phyloP scores from a whole-genome alignment of 1,284 basidiomycete genomes.

The Tilletia caries region DNA sequence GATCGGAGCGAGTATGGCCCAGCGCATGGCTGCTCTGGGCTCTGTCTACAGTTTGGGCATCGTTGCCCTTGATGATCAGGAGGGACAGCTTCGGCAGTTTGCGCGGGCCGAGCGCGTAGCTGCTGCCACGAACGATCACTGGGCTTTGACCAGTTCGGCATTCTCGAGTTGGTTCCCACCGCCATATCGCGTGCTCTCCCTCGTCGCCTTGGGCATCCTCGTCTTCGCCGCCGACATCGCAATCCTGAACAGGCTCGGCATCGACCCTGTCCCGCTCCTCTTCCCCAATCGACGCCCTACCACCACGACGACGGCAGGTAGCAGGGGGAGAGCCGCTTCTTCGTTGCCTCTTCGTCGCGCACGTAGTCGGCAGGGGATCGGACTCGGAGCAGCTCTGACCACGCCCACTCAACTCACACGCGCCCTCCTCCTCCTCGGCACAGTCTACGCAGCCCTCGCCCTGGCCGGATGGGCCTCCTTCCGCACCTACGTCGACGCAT shows the following conservation, averaged over 20 bases:
- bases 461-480: constrained; percentile 42
- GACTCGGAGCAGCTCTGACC: background rate
- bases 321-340: background rate
- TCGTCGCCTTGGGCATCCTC: constrained; percentile 40
- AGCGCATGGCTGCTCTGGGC: constrained; percentile 9
- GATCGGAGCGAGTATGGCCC: background rate
- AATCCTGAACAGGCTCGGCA: constrained; percentile 32
- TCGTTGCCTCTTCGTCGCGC: background rate
- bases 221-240: constrained; percentile 38
- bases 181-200: constrained; percentile 46
- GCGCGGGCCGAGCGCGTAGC: no score
- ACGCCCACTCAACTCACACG: background rate
- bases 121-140: no score
- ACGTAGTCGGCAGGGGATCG: background rate
- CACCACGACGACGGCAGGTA: no score
- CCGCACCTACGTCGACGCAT: constrained; percentile 34
- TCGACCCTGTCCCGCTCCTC: constrained; percentile 24
- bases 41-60: background rate
- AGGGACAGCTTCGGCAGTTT: no score
- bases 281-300: background rate
- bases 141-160: background rate
- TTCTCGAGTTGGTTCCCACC: constrained; percentile 48
- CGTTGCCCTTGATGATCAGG: background rate
- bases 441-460: constrained; percentile 29
- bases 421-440: constrained; percentile 28